phyloP scores from a whole-genome alignment of 371 early-diverging fungal species.

The Mucor saturninus region DNA sequence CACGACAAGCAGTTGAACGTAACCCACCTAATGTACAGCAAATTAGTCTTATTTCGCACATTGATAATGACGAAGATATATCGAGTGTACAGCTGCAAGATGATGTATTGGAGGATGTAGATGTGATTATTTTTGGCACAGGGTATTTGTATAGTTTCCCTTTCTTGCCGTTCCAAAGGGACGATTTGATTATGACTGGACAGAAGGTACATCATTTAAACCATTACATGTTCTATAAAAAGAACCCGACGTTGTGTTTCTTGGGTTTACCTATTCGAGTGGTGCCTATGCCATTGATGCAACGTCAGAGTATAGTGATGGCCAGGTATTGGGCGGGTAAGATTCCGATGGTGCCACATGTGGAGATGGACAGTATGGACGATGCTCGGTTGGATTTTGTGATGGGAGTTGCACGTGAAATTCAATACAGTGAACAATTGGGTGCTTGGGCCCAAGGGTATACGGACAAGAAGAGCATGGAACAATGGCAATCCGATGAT shows the following conservation, averaged over 20 bases:
- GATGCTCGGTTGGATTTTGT: constrained; percentile 20
- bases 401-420: constrained; percentile 26
- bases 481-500: constrained; percentile 27
- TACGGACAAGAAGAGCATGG: neutral
- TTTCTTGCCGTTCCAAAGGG: constrained; percentile 42
- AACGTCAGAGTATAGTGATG: constrained; percentile 55
- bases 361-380: constrained; percentile 15
- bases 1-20: constrained; percentile 18
- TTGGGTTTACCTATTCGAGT: constrained; percentile 61
- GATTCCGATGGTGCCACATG: constrained; percentile 30
- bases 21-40: constrained; percentile 21
- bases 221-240: constrained; percentile 52
- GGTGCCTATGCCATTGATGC: constrained; percentile 62
- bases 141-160: constrained; percentile 67
- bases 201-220: constrained; percentile 50
- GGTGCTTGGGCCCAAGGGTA: constrained; percentile 46
- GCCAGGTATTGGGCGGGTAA: constrained; percentile 50
- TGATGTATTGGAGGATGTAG: constrained; percentile 41
- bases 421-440: constrained; percentile 37
- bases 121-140: constrained; percentile 63
- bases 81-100: constrained; percentile 41
- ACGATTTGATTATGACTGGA: constrained; percentile 43
- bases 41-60: constrained; percentile 17
- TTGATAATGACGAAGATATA: neutral
- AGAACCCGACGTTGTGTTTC: constrained; percentile 60